Evolutionary conservation across 2,329 filamentous ascomycete genomes (phyloP).

Genomic region (Botrytis squamosa): DNA sequence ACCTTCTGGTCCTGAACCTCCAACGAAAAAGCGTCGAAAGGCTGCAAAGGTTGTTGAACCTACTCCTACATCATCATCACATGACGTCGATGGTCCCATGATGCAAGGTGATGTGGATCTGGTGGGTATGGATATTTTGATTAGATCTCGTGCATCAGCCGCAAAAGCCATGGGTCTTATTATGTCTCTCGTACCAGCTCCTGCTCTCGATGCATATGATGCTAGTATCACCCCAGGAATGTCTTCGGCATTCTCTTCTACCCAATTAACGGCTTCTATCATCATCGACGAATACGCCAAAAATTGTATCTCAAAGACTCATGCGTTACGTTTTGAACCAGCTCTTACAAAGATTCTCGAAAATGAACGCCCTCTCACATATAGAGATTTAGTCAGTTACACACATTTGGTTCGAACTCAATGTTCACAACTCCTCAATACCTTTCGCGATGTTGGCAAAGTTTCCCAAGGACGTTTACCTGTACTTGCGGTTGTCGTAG

Average conservation of each 20-base stretch:
- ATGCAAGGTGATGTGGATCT: slow-evolving; percentile 95
- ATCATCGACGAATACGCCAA: slow-evolving; percentile 87
- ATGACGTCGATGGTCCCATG: slow-evolving; percentile 98
- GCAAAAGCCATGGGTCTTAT: slow-evolving; percentile 83
- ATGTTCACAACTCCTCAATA: slow-evolving; percentile 83
- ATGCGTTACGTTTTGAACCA: slow-evolving; percentile 59
- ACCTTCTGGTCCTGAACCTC: slow-evolving; percentile 52
- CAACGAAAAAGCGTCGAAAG: slow-evolving; percentile 73
- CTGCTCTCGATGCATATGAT: slow-evolving; percentile 62
- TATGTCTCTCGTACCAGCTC: slow-evolving; percentile 72
- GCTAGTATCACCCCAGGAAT: slow-evolving; percentile 64
- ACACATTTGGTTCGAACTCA: slow-evolving; percentile 87
- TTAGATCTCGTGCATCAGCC: slow-evolving; percentile 85
- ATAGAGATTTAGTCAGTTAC: slow-evolving; percentile 86
- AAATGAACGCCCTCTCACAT: slow-evolving; percentile 74
- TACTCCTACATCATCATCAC: slow-evolving; percentile 62
- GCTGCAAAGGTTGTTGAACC: slow-evolving; percentile 78
- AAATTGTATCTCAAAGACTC: slow-evolving; percentile 48
- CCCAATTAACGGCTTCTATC: slow-evolving; percentile 79
- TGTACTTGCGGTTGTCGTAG: slow-evolving; percentile 81
- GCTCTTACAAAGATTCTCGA: slow-evolving; percentile 76
- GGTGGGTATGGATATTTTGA: slow-evolving; percentile 82
- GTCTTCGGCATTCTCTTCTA: slow-evolving; percentile 74
- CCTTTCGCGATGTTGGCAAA: slow-evolving; percentile 89
- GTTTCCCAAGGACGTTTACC: slow-evolving; percentile 74